A percentile compares a stretch with the other conserved stretches of the same genome.
Conservation (phyloP, 1,139 yeast species). For the Zygosaccharomyces sapae region DNA sequence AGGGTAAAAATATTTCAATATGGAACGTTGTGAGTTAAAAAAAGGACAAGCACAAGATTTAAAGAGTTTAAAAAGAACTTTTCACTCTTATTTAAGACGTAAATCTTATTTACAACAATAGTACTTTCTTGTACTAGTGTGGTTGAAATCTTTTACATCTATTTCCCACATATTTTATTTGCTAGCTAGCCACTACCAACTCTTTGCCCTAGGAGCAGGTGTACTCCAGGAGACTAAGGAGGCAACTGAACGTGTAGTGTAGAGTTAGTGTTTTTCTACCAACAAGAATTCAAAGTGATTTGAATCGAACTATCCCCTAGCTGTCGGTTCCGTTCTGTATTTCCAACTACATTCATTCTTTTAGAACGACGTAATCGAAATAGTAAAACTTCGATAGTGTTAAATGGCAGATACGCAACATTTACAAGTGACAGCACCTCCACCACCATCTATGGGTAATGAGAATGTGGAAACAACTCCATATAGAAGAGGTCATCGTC, state of each 20-base stretch:
- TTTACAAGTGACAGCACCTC: slow-evolving; percentile 6
- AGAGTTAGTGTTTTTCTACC: neutral
- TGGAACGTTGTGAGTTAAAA: slow-evolving; percentile 2
- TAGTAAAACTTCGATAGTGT: neutral
- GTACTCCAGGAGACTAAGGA: slow-evolving; percentile 1
- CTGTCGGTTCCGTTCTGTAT: neutral
- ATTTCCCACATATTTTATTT: neutral
- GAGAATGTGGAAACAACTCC: slow-evolving; percentile 12
- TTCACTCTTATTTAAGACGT: neutral
- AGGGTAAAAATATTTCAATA: slow-evolving; percentile 4
- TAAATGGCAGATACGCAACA: slow-evolving; percentile 15
- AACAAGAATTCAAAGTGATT: neutral
- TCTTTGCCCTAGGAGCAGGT: slow-evolving; percentile 1
- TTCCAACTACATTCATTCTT: slow-evolving; percentile 16
- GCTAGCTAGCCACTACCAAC: neutral
- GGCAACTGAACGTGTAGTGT: neutral
- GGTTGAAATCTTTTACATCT: neutral
- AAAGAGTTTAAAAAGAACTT: neutral
- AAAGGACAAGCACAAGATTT: slow-evolving; percentile 1
- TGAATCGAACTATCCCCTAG: neutral
- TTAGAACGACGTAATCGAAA: slow-evolving; percentile 1
- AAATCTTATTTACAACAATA: neutral
- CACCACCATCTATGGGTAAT: neutral
- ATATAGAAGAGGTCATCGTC: slow-evolving; percentile 51
- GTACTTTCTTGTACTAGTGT: neutral